Evolutionary conservation across 106 monocot species (phyloP), one percentile per base, ranked within the genome.

Genomic region (Ottelia alismoides): DNA sequence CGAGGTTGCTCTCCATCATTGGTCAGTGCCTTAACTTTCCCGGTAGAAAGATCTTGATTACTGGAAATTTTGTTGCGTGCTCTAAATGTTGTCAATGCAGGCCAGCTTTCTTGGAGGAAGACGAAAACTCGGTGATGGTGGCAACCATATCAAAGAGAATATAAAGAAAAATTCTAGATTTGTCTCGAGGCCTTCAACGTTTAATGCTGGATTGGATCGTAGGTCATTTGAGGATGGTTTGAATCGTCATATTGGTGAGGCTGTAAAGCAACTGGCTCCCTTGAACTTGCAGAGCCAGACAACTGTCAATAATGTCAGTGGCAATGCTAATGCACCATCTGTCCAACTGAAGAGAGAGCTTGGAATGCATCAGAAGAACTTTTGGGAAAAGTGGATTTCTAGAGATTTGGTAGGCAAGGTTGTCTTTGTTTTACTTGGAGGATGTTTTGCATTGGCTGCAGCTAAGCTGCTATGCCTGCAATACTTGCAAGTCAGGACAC

Each of bases 241-340:
- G 45, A 56, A 45, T 56, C 62, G 65, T 50, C 71, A 70, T 69
- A 44, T 82, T 25, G 81, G 82, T 12, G 85, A 82, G 31, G 85
- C 84, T 45, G 85, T 96, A 28, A 96, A 72, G 72, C 88, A 89
- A 72, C 76, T 93, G 27, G 72, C 92, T 52, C 72, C 87, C 27
- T 20, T 58, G 45, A 75, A 64, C 65, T 61, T 74, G 64, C 79
- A 80, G 47, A 56, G 26, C 26, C 74, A 71, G 30, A 25, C 51
- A 18, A 46, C 49, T 19, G 14, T 62, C 26, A 58, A 50, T 25
- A 79, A 76, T 46, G 45, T 20, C 59, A 57, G 30, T 30, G 44
- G 27, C 64, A 45, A 20, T 63, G 11, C 55, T 19, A 64, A 55
- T n/a, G 45, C 44, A 27, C 43, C 71, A 35, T 70, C 73, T 44